Evolutionary conservation across 805 yeast genomes (phyloP), one percentile per base, ranked within the genome.

Genomic region (Wickerhamiella alocasiicola): DNA sequence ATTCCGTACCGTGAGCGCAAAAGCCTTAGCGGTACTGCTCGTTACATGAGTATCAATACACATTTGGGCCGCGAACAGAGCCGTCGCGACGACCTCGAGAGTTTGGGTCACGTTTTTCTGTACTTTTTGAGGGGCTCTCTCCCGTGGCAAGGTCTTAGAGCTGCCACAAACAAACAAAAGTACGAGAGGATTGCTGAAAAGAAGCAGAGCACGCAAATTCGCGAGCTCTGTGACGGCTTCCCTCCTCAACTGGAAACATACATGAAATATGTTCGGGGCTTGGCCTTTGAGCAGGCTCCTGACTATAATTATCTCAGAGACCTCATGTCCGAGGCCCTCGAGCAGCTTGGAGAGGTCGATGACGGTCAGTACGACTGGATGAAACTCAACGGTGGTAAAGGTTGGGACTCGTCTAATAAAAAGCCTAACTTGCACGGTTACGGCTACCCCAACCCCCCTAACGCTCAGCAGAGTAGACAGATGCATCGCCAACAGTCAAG

Each of bases 91-190:
- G 98, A 91, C 64, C 72, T 91, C 57, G 98, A 91, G 66, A 84
- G 94, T 42, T 68, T 91, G 55, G 98, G 96, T 23, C 96, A 91
- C 61, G 98, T 91, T 5, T 87, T 91, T 56, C 81, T 91, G 67
- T 91, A 91, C 64, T 91, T 91, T 62, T 62, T 88, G 50, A 36
- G 42, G 12, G 98, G 98, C 34, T 82, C 82, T 44, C 68, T 91
- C 54, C 98, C 98, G 46, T 91, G 98, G 98, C 98, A 91, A 67
- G 98, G 98, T 20, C 70, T 91, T 49, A 88, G 88, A 60, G 98
- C 98, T 6, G 95, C 95, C 49, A 87, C 95, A 25, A 91, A 91
- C 67, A 88, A 91, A 64, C 95, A 84, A 55, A 91, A 91, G 64
- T 91, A 91, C 62, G 97, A 91, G 61, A 87, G 85, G 59, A 91